A percentile compares a stretch with the other conserved stretches of the same genome.
Evolutionary conservation across 306 rosid species (phyloP).

Genomic region (Lithocarpus polystachyus): DNA sequence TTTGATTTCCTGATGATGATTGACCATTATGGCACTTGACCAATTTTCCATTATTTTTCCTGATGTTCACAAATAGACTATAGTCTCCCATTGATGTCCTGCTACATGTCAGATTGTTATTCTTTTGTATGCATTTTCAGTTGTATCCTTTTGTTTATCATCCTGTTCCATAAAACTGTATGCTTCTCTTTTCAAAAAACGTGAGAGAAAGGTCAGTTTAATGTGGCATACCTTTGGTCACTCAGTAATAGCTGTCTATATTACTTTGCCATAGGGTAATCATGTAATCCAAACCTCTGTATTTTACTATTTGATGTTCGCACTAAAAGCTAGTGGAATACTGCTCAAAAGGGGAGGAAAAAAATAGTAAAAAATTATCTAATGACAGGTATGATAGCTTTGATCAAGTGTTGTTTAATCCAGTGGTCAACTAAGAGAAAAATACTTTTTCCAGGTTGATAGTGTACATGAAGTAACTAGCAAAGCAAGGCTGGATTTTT

Average conservation of each 20-base stretch:
- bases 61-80: too few species aligned
- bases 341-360: too few species aligned
- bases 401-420: background rate
- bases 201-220: background rate
- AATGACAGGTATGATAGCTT: too few species aligned
- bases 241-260: background rate
- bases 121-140: background rate
- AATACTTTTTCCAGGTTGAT: background rate
- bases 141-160: background rate
- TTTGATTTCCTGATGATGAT: too few species aligned
- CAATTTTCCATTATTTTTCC: background rate
- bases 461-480: background rate
- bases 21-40: background rate
- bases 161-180: background rate
- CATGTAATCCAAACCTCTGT: too few species aligned
- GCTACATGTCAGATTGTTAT: background rate
- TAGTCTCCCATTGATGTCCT: background rate
- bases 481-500: background rate
- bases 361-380: too few species aligned
- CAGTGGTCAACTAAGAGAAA: background rate
- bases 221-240: background rate
- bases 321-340: too few species aligned
- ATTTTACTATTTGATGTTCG: too few species aligned
- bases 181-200: background rate
- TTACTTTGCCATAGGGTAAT: too few species aligned